Conservation (phyloP, 352 stramenopile genomes). For the Phytopythium chamaehyphon region DNA sequence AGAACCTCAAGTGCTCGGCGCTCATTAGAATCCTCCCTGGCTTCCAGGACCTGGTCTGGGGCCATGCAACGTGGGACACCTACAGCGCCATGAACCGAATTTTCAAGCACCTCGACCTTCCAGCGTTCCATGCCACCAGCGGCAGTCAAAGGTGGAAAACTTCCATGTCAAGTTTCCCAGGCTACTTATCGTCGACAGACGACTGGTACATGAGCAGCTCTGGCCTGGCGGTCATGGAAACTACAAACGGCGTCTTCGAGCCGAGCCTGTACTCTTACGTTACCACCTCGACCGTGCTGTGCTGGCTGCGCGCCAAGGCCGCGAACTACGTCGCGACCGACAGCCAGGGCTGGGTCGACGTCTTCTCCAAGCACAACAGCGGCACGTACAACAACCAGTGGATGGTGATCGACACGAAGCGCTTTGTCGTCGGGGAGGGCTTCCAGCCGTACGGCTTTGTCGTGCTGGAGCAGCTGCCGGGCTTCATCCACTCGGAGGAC, state of each 20-base stretch:
- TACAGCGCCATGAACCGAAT: conserved; percentile 75
- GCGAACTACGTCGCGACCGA: conserved; percentile 44
- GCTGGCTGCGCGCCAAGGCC: conserved; percentile 57
- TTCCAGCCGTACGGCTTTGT: conserved; percentile 47
- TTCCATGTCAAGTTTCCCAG: conserved; percentile 75
- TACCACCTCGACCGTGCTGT: conserved; percentile 43
- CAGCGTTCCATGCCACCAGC: conserved; percentile 13
- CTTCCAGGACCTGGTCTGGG: conserved; percentile 58
- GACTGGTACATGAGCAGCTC: conserved; percentile 74
- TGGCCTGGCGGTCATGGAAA: conserved; percentile 62
- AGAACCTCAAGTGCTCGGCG: conserved; percentile 68
- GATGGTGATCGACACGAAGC: conserved; percentile 73
- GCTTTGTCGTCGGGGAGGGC: conserved; percentile 32
- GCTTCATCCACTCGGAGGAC: conserved; percentile 45
- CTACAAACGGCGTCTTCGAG: conserved; percentile 66
- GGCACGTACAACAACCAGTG: conserved; percentile 86
- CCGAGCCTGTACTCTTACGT: conserved; percentile 44
- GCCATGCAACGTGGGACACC: conserved; percentile 67
- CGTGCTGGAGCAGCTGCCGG: conserved; percentile 73
- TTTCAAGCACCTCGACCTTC: conserved; percentile 79
- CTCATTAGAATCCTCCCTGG: conserved; percentile 60
- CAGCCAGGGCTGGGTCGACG: conserved; percentile 39
- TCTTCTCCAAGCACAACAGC: conserved; percentile 58
- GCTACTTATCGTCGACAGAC: conserved; percentile 71
- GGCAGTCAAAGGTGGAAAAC: conserved; percentile 24